These are phyloP conservation scores for Gypsophila paniculata DNA, from an alignment of 179 eudicot species.

Conservation along the genomic window DNA sequence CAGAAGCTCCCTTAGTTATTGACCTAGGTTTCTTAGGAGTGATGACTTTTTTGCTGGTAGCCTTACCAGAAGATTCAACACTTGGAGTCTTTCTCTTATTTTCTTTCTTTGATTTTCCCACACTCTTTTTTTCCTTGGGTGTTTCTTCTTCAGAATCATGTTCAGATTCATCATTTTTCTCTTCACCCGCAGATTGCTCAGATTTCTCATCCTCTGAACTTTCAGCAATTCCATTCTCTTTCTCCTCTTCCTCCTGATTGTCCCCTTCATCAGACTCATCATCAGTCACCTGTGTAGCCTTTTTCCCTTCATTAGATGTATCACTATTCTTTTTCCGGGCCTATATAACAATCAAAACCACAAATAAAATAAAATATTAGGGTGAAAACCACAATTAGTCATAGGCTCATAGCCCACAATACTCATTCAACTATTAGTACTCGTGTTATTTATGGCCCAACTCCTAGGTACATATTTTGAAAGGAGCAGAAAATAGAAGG, in stretches of 20 bases:
- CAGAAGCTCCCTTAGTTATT: constrained; percentile 41
- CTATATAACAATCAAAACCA: constrained; percentile 40
- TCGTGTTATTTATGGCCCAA: too few relatives aligned
- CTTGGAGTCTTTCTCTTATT: constrained; percentile 45
- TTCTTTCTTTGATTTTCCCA: constrained; percentile 33
- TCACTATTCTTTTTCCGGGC: constrained; percentile 36
- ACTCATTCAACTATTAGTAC: neutral
- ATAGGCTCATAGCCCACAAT: neutral
- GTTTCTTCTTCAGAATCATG: constrained; percentile 60
- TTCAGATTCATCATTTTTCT: constrained; percentile 49
- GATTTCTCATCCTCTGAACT: constrained; percentile 48
- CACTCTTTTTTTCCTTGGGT: constrained; percentile 31
- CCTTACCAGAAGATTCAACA: constrained; percentile 43
- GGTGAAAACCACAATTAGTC: too few relatives aligned
- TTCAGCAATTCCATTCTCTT: constrained; percentile 46
- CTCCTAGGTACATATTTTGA: neutral
- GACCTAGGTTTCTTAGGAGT: constrained; percentile 46
- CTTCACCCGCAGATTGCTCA: constrained; percentile 52
- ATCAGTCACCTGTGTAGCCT: constrained; percentile 43
- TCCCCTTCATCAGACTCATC: constrained; percentile 47
- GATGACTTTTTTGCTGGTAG: constrained; percentile 38
- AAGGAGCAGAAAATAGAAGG: neutral
- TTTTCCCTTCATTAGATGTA: constrained; percentile 42
- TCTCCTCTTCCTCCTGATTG: constrained; percentile 41
- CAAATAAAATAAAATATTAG: neutral